Conservation (phyloP, 2,329 filamentous ascomycete genomes). For the Neopestalotiopsis sp. region DNA sequence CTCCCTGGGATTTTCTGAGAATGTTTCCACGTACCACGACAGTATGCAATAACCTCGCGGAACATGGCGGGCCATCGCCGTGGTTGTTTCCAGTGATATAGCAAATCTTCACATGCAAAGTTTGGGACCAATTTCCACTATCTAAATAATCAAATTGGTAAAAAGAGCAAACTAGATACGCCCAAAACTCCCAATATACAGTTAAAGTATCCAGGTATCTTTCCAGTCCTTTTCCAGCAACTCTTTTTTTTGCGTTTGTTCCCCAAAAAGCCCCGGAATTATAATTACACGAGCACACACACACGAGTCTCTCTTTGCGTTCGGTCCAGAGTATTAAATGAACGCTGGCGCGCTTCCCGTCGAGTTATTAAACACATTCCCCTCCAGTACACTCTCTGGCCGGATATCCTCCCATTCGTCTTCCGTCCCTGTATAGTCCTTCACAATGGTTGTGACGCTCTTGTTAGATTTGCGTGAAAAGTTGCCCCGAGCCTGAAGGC, state of each 20-base stretch:
- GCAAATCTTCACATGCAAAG: no score
- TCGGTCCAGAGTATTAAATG: slow-evolving; percentile 11
- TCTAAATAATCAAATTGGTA: no score
- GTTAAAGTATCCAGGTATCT: background rate
- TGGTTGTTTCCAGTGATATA: no score
- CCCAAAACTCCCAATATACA: background rate
- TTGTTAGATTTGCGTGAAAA: slow-evolving; percentile 11
- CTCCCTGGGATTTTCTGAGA: no score
- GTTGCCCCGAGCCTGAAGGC: background rate
- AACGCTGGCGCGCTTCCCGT: slow-evolving; percentile 17
- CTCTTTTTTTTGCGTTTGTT: background rate
- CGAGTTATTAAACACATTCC: background rate
- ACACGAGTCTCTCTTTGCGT: background rate
- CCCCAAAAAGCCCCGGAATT: background rate
- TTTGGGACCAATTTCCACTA: no score
- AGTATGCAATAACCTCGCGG: no score
- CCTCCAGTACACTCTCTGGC: slow-evolving; percentile 8
- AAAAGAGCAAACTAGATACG: background rate
- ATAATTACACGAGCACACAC: background rate
- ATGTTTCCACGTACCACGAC: no score
- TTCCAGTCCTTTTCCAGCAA: background rate
- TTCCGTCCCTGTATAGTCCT: slow-evolving; percentile 14
- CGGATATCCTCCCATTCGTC: slow-evolving; percentile 22
- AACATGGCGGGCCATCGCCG: no score
- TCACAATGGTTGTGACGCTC: slow-evolving; percentile 1